Percentiles rank a stretch among this genome's conserved stretches.
Evolutionary conservation across 148 eudicot genomes (phyloP).

Genomic region (Camellia japonica): DNA sequence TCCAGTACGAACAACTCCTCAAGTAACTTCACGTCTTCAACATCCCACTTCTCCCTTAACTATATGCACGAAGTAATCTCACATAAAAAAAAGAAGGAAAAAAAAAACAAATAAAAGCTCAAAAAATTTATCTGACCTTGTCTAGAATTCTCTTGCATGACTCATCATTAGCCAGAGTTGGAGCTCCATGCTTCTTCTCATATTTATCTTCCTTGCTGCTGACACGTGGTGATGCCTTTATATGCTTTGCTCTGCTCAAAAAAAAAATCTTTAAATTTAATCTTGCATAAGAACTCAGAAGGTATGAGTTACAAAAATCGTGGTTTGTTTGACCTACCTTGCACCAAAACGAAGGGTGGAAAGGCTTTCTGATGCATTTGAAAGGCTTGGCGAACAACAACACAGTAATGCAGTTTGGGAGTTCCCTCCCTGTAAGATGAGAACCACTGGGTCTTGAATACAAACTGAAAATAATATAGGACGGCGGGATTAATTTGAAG

Average conservation of each 20-base stretch:
- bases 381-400: conserved; percentile 77
- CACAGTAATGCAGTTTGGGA: conserved; percentile 81
- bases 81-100: background rate
- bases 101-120: background rate
- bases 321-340: conserved; percentile 40
- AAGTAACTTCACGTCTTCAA: conserved; percentile 61
- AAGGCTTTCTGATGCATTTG: conserved; percentile 73
- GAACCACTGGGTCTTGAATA: conserved; percentile 4
- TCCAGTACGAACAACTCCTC: conserved; percentile 62
- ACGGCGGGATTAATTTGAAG: conserved; percentile 12
- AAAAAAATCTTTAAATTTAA: too few species aligned
- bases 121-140: conserved; percentile 41
- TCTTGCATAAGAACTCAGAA: background rate
- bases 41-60: conserved; percentile 60
- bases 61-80: conserved; percentile 24
- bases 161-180: conserved; percentile 35
- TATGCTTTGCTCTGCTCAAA: conserved; percentile 74
- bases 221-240: conserved; percentile 53
- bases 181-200: conserved; percentile 30
- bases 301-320: background rate
- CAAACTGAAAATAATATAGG: background rate
- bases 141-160: conserved; percentile 51
- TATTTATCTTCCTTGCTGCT: conserved; percentile 48
- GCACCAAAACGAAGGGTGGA: conserved; percentile 92
- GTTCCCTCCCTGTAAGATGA: conserved; percentile 69